Evolutionary conservation across 441 rosid genomes (phyloP), one percentile per base, ranked within the genome.

Genomic region (Euphorbia corollata): DNA sequence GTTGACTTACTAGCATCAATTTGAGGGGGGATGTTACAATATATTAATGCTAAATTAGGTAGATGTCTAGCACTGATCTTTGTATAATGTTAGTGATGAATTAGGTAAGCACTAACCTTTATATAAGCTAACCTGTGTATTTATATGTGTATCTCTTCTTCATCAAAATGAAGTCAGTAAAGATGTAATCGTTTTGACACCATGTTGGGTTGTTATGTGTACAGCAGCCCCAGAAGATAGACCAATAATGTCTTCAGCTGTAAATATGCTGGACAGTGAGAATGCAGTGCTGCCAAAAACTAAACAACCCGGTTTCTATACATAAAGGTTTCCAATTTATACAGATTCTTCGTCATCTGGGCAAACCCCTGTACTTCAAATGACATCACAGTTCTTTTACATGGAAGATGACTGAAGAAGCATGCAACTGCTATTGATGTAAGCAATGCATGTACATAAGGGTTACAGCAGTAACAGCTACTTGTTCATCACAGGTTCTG

Each of bases 181-280:
- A n/a, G n/a, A n/a, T n/a, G n/a, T n/a, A n/a, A n/a, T n/a, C n/a
- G n/a, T n/a, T n/a, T n/a, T n/a, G n/a, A n/a, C n/a, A n/a, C 18
- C 85, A 83, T 18, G 75, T 81, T 8, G 84, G 82, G 45, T 73
- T 83, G n/a, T 67, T 83, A 11, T 85, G 83, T 62, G 82, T 83
- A 15, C 87, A 83, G 32, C 75, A 77, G 5, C 65, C 5, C 72
- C 85, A 18, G 79, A 55, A 19, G 85, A 82, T 10, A 82, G 88
- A 70, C 88, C 92, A 0, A 69, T 62, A 65, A 85, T 82, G 76
- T 66, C 75, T 12, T 23, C 75, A 0, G 80, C 79, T 10, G 22
- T 83, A 54, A 57, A 75, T 8, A 83, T 85, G 86, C 60, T 85
- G 65, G 75, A 69, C n/a, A 76, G 80, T 22, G 69, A 78, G 51